Evolutionary conservation across 805 yeast species (phyloP).

Genomic region (Suhomyces kilbournensis): DNA sequence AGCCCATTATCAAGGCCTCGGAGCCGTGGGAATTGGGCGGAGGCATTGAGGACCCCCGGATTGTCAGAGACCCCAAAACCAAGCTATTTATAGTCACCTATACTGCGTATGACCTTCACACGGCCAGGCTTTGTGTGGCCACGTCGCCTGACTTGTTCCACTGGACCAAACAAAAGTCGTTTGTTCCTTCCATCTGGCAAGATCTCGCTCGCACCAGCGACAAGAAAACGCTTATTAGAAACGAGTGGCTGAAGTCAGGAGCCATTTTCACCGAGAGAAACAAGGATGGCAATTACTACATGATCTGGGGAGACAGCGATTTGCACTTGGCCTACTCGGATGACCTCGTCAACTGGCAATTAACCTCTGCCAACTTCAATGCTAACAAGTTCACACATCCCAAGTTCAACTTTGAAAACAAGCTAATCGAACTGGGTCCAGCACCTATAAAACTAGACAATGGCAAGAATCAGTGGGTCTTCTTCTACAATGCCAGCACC

Average conservation of each 20-base stretch:
- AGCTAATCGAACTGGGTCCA: slow-evolving; percentile 41
- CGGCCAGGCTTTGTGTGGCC: slow-evolving; percentile 41
- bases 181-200: slow-evolving; percentile 30
- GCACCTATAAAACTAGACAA: slow-evolving; percentile 38
- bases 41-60: slow-evolving; percentile 44
- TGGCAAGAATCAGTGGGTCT: slow-evolving; percentile 31
- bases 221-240: slow-evolving; percentile 25
- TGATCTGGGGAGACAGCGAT: slow-evolving; percentile 44
- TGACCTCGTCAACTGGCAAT: slow-evolving; percentile 35
- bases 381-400: slow-evolving; percentile 26
- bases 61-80: slow-evolving; percentile 34
- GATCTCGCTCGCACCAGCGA: slow-evolving; percentile 27
- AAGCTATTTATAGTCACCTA: slow-evolving; percentile 39
- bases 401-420: slow-evolving; percentile 28
- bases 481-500: slow-evolving; percentile 40
- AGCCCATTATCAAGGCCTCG: slow-evolving; percentile 34
- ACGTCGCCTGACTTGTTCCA: slow-evolving; percentile 32
- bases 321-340: slow-evolving; percentile 35
- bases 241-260: slow-evolving; percentile 42
- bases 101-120: slow-evolving; percentile 35
- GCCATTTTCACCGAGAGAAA: slow-evolving; percentile 34
- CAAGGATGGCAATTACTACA: slow-evolving; percentile 35
- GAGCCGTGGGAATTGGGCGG: slow-evolving; percentile 41
- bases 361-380: slow-evolving; percentile 17
- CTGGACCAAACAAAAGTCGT: slow-evolving; percentile 39